A percentile compares a stretch with the other conserved stretches of the same genome.
phyloP scores from a whole-genome alignment of 2,329 filamentous ascomycete genomes.

The Hymenoscyphus infarciens region DNA sequence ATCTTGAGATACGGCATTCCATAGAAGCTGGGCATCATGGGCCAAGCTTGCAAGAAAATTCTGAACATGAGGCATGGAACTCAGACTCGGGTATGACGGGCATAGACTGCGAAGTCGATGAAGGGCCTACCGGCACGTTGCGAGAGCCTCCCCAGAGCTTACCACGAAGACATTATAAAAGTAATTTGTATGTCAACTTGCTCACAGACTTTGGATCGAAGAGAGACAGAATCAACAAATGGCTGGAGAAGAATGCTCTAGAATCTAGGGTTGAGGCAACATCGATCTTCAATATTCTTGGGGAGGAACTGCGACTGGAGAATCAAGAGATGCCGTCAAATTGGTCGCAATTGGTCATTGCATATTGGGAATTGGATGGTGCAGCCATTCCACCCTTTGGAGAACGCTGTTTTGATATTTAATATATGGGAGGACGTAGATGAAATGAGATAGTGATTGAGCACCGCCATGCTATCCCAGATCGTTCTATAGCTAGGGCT shows the following conservation, averaged over 20 bases:
- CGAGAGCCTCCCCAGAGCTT: slow-evolving; percentile 1
- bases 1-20: background rate
- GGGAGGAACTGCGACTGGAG: slow-evolving; percentile 18
- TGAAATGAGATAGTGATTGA: background rate
- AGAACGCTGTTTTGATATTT: background rate
- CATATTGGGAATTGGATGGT: slow-evolving; percentile 18
- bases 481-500: no score
- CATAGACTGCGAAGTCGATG: slow-evolving; percentile 4
- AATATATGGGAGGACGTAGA: background rate
- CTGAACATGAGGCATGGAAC: slow-evolving; percentile 2
- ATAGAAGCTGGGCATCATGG: background rate
- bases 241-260: slow-evolving; percentile 23
- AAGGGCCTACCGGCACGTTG: background rate
- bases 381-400: background rate
- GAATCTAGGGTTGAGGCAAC: slow-evolving; percentile 23
- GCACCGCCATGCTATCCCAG: background rate
- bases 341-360: slow-evolving; percentile 28
- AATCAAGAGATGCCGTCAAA: slow-evolving; percentile 20
- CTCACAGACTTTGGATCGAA: slow-evolving; percentile 23
- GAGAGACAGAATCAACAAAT: slow-evolving; percentile 27
- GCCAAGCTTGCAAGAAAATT: slow-evolving; percentile 4
- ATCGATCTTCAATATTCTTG: slow-evolving; percentile 19
- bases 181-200: slow-evolving; percentile 19
- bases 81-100: slow-evolving; percentile 19
- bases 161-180: slow-evolving; percentile 6